A percentile compares a stretch with the other conserved stretches of the same genome.
phyloP scores from a whole-genome alignment of 345 rosid genomes.

The Lenwebbia sp. region DNA sequence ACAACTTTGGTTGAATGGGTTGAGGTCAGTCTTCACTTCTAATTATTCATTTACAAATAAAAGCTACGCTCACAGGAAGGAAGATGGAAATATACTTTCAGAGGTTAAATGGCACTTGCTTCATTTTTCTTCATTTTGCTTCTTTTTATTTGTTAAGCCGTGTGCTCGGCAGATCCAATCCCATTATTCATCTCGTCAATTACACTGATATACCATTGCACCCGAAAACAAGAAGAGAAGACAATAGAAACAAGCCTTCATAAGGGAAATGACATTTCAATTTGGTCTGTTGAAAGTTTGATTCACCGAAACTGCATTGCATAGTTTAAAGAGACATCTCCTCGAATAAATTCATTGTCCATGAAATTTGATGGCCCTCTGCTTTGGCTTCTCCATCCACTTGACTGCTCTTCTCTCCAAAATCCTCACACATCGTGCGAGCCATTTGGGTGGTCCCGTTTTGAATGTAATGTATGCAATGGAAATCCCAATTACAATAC shows the following conservation, averaged over 20 bases:
- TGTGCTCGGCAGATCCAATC: not conserved
- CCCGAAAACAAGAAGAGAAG: not conserved
- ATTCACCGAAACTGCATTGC: not conserved
- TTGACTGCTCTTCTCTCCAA: not conserved
- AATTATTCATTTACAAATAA: not conserved
- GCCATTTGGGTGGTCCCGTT: not conserved
- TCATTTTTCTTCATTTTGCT: not conserved
- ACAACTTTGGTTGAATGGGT: not conserved
- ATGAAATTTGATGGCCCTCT: not conserved
- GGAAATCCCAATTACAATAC: not conserved
- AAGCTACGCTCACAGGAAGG: not conserved
- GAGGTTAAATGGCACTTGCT: not conserved
- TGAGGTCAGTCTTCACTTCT: not conserved
- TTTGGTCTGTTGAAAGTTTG: not conserved
- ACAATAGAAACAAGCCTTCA: not conserved
- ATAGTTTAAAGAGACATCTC: not conserved
- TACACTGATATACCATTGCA: not conserved
- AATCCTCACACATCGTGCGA: rapidly evolving
- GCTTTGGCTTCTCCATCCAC: not conserved
- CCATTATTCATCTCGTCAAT: not conserved
- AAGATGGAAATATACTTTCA: too few species aligned
- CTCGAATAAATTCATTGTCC: not conserved
- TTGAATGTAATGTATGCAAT: not conserved
- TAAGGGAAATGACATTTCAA: not conserved
- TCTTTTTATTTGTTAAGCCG: not conserved